Conservation (phyloP, 73 alveolate genomes). For the Tetrahymena malaccensis region DNA sequence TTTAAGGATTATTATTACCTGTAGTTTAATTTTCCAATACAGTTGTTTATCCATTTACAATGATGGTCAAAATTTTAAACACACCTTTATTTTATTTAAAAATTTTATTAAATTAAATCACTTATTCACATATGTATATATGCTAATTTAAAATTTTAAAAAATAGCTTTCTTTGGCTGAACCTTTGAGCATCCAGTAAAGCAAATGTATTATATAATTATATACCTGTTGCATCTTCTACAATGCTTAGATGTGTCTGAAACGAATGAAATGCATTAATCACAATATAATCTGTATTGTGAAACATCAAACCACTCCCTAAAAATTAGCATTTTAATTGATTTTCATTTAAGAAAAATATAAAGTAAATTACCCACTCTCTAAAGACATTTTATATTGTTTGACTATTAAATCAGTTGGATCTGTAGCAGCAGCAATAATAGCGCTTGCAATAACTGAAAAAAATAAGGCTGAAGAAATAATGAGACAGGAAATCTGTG, state of each 20-base stretch:
- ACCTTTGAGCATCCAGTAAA: no score
- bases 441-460: not conserved
- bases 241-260: not conserved
- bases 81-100: not conserved
- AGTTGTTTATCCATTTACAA: not conserved
- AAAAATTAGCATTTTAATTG: not conserved
- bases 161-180: no score
- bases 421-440: not conserved
- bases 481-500: not conserved
- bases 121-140: no score
- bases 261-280: not conserved
- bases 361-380: not conserved
- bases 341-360: not conserved
- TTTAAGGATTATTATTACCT: not conserved
- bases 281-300: not conserved
- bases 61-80: not conserved
- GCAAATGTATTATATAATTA: no score
- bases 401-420: not conserved
- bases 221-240: not conserved
- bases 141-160: no score
- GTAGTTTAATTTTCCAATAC: not conserved
- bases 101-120: not conserved
- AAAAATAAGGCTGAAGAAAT: not conserved
- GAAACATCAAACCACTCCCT: not conserved
- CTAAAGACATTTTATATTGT: not conserved